A percentile compares a stretch with the other conserved stretches of the same genome.
These are phyloP conservation scores for Chrysosporium queenslandicum DNA, from an alignment of 2,329 filamentous ascomycete genomes.

Conservation along the genomic window DNA sequence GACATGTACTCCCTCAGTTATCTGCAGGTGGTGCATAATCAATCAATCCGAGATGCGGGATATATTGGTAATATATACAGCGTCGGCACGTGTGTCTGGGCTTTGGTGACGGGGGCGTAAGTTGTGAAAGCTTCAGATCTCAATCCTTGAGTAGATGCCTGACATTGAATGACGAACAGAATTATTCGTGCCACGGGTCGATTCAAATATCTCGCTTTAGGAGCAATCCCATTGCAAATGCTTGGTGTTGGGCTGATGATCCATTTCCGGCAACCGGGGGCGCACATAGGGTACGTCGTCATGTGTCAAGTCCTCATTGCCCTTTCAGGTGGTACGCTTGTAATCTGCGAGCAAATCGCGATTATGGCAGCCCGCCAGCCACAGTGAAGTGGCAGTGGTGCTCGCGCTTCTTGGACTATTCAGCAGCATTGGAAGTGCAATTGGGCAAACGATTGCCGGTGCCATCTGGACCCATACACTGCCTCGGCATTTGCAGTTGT, in stretches of 20 bases:
- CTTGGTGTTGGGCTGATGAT: conserved; percentile 46
- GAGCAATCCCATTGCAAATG: conserved; percentile 41
- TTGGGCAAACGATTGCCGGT: conserved; percentile 23
- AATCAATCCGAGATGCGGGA: conserved; percentile 33
- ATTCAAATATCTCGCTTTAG: conserved; percentile 41
- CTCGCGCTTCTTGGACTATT: conserved; percentile 24
- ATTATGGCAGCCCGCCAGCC: conserved; percentile 45
- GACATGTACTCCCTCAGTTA: conserved; percentile 44
- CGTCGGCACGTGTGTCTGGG: conserved; percentile 42
- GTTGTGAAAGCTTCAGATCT: neutral
- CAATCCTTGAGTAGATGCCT: neutral
- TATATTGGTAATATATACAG: conserved; percentile 42
- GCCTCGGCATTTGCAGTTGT: conserved; percentile 13
- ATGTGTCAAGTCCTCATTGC: conserved; percentile 46
- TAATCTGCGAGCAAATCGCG: conserved; percentile 46
- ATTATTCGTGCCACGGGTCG: conserved; percentile 39
- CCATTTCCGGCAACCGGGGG: conserved; percentile 40
- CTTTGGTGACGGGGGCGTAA: conserved; percentile 36
- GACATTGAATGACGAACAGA: neutral
- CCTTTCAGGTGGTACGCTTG: conserved; percentile 41
- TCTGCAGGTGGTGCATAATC: conserved; percentile 43
- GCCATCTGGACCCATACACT: conserved; percentile 27
- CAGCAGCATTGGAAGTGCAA: conserved; percentile 24
- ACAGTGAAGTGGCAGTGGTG: conserved; percentile 41
- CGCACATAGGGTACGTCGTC: conserved; percentile 40